These are phyloP conservation scores for Leccinum longicurvipes DNA, from an alignment of 768 basidiomycete genomes.

Conservation along the genomic window DNA sequence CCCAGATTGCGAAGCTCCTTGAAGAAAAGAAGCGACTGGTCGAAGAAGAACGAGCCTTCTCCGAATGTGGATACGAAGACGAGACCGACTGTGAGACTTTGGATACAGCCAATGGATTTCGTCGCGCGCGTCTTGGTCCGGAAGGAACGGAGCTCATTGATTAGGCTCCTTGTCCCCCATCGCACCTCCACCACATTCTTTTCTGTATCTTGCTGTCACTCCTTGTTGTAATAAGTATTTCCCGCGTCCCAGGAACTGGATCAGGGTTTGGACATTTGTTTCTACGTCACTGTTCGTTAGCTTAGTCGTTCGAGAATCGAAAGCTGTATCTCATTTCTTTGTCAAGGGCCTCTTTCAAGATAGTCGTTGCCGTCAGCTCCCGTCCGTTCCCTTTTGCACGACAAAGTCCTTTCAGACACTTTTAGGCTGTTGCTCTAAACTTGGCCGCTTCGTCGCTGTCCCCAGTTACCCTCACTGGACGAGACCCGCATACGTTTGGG, in stretches of 20 bases:
- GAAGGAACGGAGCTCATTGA: conserved; percentile 25
- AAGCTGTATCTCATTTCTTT: not conserved
- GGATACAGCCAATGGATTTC: not conserved
- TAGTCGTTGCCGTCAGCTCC: not conserved
- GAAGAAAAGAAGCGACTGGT: conserved; percentile 1
- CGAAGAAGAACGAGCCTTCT: conserved; percentile 3
- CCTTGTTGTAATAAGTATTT: not conserved
- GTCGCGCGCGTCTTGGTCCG: conserved; percentile 16
- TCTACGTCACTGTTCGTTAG: not conserved
- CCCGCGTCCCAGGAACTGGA: conserved; percentile 24
- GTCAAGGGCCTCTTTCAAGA: not conserved
- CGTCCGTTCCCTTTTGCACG: not conserved
- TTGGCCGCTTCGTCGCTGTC: conserved; percentile 1
- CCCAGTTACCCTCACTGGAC: conserved; percentile 2
- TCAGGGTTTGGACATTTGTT: not conserved
- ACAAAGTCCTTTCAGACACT: conserved; percentile 1
- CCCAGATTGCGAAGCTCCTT: conserved; percentile 15
- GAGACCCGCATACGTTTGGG: no score
- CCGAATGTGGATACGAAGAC: conserved; percentile 19
- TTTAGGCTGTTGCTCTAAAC: conserved; percentile 3
- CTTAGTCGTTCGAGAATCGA: not conserved
- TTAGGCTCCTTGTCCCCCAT: not conserved
- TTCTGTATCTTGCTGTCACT: not conserved
- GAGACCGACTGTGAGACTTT: conserved; percentile 12
- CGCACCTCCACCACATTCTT: not conserved